These are phyloP conservation scores for Diphasiastrum complanatum DNA, from an alignment of 83 land plant genomes.

Conservation along the genomic window DNA sequence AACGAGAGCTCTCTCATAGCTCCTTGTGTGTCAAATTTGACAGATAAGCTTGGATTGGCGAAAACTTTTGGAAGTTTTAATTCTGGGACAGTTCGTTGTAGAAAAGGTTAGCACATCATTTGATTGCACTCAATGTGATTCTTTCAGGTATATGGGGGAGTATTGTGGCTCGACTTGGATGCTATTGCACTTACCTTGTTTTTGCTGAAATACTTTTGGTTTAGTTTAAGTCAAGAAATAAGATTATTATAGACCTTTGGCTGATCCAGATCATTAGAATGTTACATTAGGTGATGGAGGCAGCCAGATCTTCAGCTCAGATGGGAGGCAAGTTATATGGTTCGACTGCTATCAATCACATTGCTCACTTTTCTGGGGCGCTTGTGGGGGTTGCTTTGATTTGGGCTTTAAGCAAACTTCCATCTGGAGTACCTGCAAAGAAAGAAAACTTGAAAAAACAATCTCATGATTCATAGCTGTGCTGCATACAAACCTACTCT, in stretches of 20 bases:
- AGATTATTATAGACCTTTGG: too few relatives aligned
- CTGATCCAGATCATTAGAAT: too few relatives aligned
- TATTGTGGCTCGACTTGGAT: not conserved
- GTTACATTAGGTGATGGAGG: slow-evolving; percentile 98
- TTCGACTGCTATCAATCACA: slow-evolving; percentile 59
- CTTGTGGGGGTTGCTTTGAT: slow-evolving; percentile 74
- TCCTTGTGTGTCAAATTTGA: slow-evolving; percentile 1
- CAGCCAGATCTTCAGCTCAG: slow-evolving; percentile 79
- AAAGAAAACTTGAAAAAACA: too few relatives aligned
- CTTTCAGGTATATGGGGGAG: not conserved
- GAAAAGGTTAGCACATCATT: slow-evolving; percentile 71
- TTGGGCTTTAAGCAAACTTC: slow-evolving; percentile 59
- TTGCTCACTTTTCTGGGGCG: slow-evolving; percentile 93
- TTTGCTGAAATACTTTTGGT: too few relatives aligned
- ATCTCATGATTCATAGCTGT: too few relatives aligned
- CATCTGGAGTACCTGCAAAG: slow-evolving; percentile 24
- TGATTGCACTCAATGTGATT: too few relatives aligned
- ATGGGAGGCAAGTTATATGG: slow-evolving; percentile 33
- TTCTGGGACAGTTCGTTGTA: slow-evolving; percentile 91
- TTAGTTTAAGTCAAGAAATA: too few relatives aligned
- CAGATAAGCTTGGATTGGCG: slow-evolving; percentile 99
- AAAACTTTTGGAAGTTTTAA: slow-evolving; percentile 89
- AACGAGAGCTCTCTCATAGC: not conserved
- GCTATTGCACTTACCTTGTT: not conserved
- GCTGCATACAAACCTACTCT: too few relatives aligned